These are phyloP conservation scores for Chlamydomonas asymmetrica DNA, from an alignment of 139 green algal genomes.

Conservation along the genomic window DNA sequence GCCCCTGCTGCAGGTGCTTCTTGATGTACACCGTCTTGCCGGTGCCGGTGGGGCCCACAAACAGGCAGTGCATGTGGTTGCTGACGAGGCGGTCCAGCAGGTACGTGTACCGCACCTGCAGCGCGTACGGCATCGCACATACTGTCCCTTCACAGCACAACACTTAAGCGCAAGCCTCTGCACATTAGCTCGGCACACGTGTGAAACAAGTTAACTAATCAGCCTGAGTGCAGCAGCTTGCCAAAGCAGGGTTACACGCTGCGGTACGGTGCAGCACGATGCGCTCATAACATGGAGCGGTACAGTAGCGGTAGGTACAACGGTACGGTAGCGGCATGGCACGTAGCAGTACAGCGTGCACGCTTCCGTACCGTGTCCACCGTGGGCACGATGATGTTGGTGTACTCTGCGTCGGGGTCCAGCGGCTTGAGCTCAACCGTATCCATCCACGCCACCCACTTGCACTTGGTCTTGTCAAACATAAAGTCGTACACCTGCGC, in stretches of 20 bases:
- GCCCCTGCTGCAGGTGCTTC: slow-evolving; percentile 42
- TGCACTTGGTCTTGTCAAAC: slow-evolving; percentile 57
- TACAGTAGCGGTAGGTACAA: too few relatives aligned
- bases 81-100: slow-evolving; percentile 59
- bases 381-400: slow-evolving; percentile 78
- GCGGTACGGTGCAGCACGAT: too few relatives aligned
- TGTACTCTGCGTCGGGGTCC: slow-evolving; percentile 61
- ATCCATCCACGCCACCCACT: slow-evolving; percentile 74
- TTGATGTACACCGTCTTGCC: slow-evolving; percentile 74
- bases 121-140: too few relatives aligned
- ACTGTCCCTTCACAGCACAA: too few relatives aligned
- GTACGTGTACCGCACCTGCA: slow-evolving; percentile 69
- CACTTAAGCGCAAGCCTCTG: too few relatives aligned
- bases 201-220: too few relatives aligned
- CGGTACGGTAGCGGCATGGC: too few relatives aligned
- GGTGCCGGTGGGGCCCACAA: slow-evolving; percentile 72
- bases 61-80: slow-evolving; percentile 68
- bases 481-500: slow-evolving; percentile 73
- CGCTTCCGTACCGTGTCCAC: slow-evolving; percentile 52
- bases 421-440: slow-evolving; percentile 43
- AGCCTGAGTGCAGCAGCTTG: too few relatives aligned
- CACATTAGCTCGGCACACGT: too few relatives aligned
- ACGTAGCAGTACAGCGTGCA: too few relatives aligned
- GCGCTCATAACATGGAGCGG: too few relatives aligned
- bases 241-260: too few relatives aligned